Conservation (phyloP, 73 alveolate species). For the Durusdinium trenchii region DNA sequence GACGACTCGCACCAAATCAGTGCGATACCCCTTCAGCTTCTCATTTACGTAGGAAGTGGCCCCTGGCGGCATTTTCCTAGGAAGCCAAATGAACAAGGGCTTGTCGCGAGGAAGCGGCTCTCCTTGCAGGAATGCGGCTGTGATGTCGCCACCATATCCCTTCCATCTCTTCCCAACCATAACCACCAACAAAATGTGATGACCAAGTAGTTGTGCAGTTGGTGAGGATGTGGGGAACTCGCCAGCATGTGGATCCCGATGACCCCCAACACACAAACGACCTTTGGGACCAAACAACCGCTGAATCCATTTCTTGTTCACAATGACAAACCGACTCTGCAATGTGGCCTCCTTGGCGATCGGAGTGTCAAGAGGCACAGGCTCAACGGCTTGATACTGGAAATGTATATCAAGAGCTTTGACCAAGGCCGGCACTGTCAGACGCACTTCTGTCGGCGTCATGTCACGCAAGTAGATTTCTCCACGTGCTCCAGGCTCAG, state of each 20-base stretch:
- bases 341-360: not conserved
- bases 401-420: not conserved
- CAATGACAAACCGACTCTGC: not conserved
- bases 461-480: not conserved
- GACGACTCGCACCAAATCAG: not conserved
- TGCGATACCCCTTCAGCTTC: not conserved
- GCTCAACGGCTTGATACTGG: not conserved
- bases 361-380: not conserved
- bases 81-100: not conserved
- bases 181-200: not conserved
- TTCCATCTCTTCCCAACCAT: not conserved
- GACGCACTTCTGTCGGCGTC: not conserved
- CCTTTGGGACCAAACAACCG: not conserved
- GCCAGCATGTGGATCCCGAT: slow-evolving; percentile 2
- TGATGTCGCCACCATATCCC: not conserved
- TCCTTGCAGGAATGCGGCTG: slow-evolving; percentile 15
- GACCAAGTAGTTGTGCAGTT: not conserved
- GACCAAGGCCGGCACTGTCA: not conserved
- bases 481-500: not conserved
- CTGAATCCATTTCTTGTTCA: not conserved
- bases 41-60: not conserved
- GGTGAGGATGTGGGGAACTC: not conserved
- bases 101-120: not conserved
- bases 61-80: not conserved
- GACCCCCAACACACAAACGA: not conserved